These are phyloP conservation scores for Akanthomyces lecanii DNA, from an alignment of 2,329 filamentous ascomycete genomes.

Conservation along the genomic window DNA sequence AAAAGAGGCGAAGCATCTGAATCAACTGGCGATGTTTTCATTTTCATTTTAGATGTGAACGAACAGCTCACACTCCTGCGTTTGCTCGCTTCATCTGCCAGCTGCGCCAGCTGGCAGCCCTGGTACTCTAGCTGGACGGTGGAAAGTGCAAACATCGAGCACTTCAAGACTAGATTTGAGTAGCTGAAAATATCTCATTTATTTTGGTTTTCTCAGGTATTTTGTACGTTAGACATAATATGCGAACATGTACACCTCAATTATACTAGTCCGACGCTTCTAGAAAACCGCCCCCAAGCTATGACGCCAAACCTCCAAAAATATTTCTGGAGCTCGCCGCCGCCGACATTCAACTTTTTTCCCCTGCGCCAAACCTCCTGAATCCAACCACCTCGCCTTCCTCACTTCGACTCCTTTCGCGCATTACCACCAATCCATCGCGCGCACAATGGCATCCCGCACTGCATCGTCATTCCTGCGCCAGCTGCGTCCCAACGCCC, in stretches of 20 bases:
- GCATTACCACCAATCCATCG: slow-evolving; percentile 7
- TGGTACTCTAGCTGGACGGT: neutral
- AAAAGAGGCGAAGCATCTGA: neutral
- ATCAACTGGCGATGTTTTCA: neutral
- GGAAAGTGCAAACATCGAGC: slow-evolving; percentile 11
- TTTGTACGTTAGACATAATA: no score
- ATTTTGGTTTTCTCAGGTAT: neutral
- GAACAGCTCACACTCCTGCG: neutral
- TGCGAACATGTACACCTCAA: no score
- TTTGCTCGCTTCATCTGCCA: slow-evolving; percentile 15
- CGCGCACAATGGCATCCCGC: slow-evolving; percentile 28
- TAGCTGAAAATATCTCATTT: neutral
- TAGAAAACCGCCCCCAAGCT: neutral
- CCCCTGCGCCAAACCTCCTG: neutral
- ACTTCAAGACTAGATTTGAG: no score
- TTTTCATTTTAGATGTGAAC: neutral
- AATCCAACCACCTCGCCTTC: neutral
- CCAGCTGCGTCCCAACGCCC: slow-evolving; percentile 13
- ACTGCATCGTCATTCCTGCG: slow-evolving; percentile 21
- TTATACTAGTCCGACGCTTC: neutral
- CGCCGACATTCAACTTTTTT: neutral
- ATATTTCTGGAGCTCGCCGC: slow-evolving; percentile 11
- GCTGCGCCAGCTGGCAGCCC: slow-evolving; percentile 4
- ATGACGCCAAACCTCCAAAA: slow-evolving; percentile 10
- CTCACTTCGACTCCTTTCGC: neutral